These are phyloP conservation scores for Pulveroboletus sp. DNA, from an alignment of 768 basidiomycete genomes.

Conservation along the genomic window DNA sequence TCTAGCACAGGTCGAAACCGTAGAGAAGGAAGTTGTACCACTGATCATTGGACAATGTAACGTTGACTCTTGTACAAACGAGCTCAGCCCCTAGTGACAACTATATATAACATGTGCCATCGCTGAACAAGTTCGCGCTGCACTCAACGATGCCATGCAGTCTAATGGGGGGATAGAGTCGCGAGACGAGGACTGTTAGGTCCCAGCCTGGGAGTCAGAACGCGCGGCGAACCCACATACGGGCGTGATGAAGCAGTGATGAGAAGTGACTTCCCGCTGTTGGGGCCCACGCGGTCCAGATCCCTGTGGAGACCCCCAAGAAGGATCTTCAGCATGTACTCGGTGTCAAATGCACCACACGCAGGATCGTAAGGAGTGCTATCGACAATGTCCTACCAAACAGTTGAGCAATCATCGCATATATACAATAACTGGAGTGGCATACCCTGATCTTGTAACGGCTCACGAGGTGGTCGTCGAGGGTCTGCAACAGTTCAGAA, in stretches of 20 bases:
- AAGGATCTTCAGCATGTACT: slow-evolving; percentile 34
- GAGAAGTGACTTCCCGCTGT: slow-evolving; percentile 5
- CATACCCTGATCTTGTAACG: slow-evolving; percentile 31
- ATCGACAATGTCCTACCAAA: slow-evolving; percentile 42
- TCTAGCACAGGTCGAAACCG: neutral
- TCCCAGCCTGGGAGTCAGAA: slow-evolving; percentile 7
- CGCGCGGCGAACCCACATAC: slow-evolving; percentile 11
- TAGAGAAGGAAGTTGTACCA: neutral
- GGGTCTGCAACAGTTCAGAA: slow-evolving; percentile 35
- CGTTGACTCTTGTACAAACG: no score
- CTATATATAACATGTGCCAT: no score
- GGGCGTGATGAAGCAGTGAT: neutral
- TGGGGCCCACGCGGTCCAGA: slow-evolving; percentile 11
- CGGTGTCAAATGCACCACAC: slow-evolving; percentile 29
- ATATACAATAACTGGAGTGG: neutral
- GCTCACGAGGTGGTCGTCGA: slow-evolving; percentile 35
- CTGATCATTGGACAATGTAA: neutral
- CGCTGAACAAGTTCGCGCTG: no score
- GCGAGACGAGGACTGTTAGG: slow-evolving; percentile 11
- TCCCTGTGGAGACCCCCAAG: slow-evolving; percentile 24
- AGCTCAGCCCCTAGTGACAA: no score
- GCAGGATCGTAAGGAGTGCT: slow-evolving; percentile 36
- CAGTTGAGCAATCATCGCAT: neutral
- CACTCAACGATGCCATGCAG: neutral
- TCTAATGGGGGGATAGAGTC: slow-evolving; percentile 8